phyloP scores from a whole-genome alignment of 2,329 filamentous ascomycete genomes.

The Rutstroemia sp. region DNA sequence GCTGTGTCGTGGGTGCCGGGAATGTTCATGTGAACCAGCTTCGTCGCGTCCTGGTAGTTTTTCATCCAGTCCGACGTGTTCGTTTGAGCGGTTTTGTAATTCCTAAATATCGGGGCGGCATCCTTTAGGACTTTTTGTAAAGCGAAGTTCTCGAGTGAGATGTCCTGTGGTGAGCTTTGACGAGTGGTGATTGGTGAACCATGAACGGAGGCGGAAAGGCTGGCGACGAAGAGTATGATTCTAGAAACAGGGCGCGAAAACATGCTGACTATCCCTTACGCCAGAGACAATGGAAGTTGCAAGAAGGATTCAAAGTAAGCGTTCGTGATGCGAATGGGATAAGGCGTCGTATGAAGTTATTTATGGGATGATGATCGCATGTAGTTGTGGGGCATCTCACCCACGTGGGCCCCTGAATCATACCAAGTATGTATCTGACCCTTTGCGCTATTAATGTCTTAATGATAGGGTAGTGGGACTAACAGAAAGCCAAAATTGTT shows the following conservation, averaged over 20 bases:
- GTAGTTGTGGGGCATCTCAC: too few species aligned
- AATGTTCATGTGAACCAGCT: slow-evolving; percentile 40
- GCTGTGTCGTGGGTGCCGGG: slow-evolving; percentile 43
- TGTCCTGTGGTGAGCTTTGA: not conserved
- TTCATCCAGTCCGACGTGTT: slow-evolving; percentile 39
- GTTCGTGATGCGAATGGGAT: too few species aligned
- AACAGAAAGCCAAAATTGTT: too few species aligned
- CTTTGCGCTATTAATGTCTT: too few species aligned
- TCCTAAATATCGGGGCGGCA: slow-evolving; percentile 38
- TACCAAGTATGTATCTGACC: too few species aligned
- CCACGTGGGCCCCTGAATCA: too few species aligned
- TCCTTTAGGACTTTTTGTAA: slow-evolving; percentile 36
- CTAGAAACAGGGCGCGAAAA: not conserved
- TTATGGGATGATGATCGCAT: too few species aligned
- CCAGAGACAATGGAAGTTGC: too few species aligned
- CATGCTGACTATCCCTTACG: not conserved
- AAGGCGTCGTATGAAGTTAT: too few species aligned
- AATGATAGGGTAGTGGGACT: too few species aligned
- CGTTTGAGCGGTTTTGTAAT: slow-evolving; percentile 20
- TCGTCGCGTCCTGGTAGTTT: slow-evolving; percentile 34
- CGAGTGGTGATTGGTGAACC: not conserved
- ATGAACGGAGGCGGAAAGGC: not conserved
- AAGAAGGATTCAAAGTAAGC: too few species aligned
- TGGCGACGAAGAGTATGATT: not conserved
- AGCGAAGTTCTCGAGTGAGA: slow-evolving; percentile 30